Evolutionary conservation across 345 rosid species (phyloP), one percentile per base, ranked within the genome.

Genomic region (Lenwebbia sp.): DNA sequence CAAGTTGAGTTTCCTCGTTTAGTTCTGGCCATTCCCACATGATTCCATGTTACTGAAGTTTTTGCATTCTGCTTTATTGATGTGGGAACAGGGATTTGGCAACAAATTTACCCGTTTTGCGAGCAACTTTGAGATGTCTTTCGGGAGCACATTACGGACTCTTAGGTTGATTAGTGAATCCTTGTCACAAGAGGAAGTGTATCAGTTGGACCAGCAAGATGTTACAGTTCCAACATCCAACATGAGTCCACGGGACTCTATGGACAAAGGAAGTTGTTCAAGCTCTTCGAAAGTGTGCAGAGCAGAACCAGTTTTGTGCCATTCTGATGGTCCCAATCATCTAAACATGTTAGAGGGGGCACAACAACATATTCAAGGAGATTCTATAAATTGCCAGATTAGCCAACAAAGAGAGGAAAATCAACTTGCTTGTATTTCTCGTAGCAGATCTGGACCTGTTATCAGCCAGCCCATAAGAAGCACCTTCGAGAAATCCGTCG

Each of bases 91-190:
- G 99, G 97, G 93, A 30, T 98, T 94, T 85, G 97, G 99, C 40
- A 85, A 94, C 87, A 92, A 93, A 88, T 93, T 90, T 88, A 91
- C 93, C 86, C 91, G 88, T 86, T 95, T 98, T 82, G 89, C 90
- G 1, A 88, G 89, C 50, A 96, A 93, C 90, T 96, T 98, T 74
- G 96, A 98, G 92, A 95, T 87, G 89, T 96, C 98, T 83, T 97
- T 97, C 58, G 90, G 93, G 65, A 94, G 95, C 91, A 96, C 99
- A 75, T 88, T 97, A 90, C 94, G 87, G 93, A 95, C 96, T 54
- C 99, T 96, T 82, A 92, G 93, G 86, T 87, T 92, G 91, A 92
- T 94, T 70, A 93, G 91, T 62, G 94, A 92, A 28, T 91, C 95
- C 78, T 85, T 93, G 8, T n/a, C 70, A 28, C 89, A 88, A 75